These are phyloP conservation scores for Jatropha multifida DNA, from an alignment of 441 rosid genomes.

Conservation along the genomic window DNA sequence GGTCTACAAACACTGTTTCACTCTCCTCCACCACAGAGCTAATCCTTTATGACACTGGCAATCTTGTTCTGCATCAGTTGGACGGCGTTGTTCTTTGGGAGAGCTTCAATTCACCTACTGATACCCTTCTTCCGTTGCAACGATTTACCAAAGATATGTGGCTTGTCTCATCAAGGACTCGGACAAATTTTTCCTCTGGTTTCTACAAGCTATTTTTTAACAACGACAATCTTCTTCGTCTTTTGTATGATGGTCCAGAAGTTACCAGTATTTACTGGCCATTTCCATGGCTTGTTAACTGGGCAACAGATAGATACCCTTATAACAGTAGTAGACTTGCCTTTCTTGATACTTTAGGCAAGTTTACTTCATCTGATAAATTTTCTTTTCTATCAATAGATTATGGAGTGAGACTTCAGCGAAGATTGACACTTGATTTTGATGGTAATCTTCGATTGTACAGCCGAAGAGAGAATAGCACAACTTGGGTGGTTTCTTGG, in stretches of 20 bases:
- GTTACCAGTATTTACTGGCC: neutral
- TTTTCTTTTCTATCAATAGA: neutral
- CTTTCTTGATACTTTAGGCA: neutral
- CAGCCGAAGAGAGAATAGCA: neutral
- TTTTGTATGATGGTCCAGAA: neutral
- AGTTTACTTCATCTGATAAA: neutral
- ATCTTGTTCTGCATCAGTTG: neutral
- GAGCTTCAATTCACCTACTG: neutral
- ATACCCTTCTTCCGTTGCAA: conserved; percentile 8
- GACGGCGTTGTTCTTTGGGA: neutral
- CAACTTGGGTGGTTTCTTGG: neutral
- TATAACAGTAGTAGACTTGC: conserved; percentile 10
- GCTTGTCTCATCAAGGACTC: conserved; percentile 1
- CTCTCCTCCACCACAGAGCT: neutral
- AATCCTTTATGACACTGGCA: neutral
- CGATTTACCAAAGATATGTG: neutral
- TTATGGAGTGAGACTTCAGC: neutral
- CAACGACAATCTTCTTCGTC: neutral
- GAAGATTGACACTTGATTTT: neutral
- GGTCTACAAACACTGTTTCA: neutral
- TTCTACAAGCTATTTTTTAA: neutral
- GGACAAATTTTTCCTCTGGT: neutral
- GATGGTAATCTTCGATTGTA: neutral
- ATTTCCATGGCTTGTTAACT: neutral
- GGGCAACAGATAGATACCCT: neutral